Percentiles rank a stretch among this genome's conserved stretches.
phyloP scores from a whole-genome alignment of 805 yeast species.

The Myxozyma nipponensis region DNA sequence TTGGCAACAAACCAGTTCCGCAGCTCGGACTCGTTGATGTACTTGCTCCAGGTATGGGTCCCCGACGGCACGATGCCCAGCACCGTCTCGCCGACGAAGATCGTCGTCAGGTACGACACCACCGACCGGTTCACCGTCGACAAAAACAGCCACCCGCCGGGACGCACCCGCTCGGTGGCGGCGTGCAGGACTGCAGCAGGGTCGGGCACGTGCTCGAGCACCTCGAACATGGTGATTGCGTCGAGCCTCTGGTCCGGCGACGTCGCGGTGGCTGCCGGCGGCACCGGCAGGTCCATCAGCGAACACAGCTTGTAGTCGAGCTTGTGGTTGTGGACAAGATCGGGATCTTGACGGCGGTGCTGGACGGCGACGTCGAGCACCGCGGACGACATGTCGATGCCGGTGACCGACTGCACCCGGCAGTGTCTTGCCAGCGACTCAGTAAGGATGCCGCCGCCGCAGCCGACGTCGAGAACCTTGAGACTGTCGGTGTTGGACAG shows the following conservation, averaged over 20 bases:
- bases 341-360: constrained; percentile 68
- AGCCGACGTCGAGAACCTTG: constrained; percentile 80
- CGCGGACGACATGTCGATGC: constrained; percentile 80
- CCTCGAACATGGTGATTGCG: constrained; percentile 84
- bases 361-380: constrained; percentile 73
- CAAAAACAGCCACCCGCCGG: constrained; percentile 79
- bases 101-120: constrained; percentile 87
- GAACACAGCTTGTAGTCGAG: constrained; percentile 47
- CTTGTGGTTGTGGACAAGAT: constrained; percentile 36
- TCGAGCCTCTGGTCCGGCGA: constrained; percentile 52
- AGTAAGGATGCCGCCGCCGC: constrained; percentile 95
- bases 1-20: constrained; percentile 57
- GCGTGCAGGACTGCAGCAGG: constrained; percentile 70
- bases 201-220: constrained; percentile 88
- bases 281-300: constrained; percentile 51
- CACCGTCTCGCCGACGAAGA: constrained; percentile 80
- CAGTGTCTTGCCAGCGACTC: constrained; percentile 78
- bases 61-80: constrained; percentile 83
- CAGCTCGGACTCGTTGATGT: constrained; percentile 73
- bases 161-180: constrained; percentile 64
- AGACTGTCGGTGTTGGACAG: constrained; percentile 74
- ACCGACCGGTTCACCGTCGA: constrained; percentile 91
- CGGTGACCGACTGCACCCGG: constrained; percentile 60
- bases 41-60: constrained; percentile 83
- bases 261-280: neutral